phyloP scores from a whole-genome alignment of 768 basidiomycete genomes.

The Daedalea quercina region DNA sequence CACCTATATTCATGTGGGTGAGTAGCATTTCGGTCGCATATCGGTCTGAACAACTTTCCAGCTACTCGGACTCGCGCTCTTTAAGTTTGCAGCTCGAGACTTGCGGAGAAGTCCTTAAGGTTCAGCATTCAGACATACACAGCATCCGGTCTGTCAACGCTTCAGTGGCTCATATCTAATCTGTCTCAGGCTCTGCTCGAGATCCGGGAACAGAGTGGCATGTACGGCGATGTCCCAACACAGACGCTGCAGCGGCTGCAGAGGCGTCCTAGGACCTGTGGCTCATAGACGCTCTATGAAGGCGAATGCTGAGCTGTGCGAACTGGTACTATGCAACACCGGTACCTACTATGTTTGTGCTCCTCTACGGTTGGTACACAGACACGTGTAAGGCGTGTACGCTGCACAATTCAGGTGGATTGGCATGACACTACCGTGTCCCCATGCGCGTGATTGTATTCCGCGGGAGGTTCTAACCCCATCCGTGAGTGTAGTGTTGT shows the following conservation, averaged over 20 bases:
- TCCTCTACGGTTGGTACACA: neutral
- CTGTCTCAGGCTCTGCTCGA: neutral
- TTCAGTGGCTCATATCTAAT: constrained; percentile 1
- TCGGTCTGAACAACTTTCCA: neutral
- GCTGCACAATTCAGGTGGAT: no score
- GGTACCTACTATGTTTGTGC: neutral
- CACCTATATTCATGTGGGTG: neutral
- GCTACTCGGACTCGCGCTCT: neutral
- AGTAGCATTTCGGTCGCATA: neutral
- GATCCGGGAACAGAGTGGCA: neutral
- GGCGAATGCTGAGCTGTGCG: no score
- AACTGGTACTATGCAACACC: no score
- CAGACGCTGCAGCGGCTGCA: no score
- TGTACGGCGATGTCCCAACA: no score
- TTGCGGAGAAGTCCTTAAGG: neutral
- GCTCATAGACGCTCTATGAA: no score
- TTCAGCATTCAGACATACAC: neutral
- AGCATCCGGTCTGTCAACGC: neutral
- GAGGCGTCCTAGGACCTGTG: no score
- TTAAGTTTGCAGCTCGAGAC: neutral
- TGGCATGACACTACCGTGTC: neutral
- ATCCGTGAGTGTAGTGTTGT: neutral
- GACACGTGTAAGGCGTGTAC: neutral
- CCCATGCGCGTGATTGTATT: neutral
- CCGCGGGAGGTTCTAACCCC: neutral